Evolutionary conservation across 768 basidiomycete genomes (phyloP), one percentile per base, ranked within the genome.

Genomic region (Cystofilobasidium bisporidii): DNA sequence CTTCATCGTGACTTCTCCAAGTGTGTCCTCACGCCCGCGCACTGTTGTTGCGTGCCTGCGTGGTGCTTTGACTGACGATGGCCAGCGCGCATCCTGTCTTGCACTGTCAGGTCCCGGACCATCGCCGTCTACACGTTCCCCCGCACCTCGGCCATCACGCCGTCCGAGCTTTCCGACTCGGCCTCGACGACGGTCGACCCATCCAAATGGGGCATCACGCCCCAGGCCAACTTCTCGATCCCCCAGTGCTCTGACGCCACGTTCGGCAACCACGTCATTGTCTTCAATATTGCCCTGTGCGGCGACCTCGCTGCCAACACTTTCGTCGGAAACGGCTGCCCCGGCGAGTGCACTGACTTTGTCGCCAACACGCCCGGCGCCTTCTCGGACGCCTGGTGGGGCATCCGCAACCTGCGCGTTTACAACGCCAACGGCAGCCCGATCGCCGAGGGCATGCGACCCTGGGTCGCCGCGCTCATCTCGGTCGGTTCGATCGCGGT

Each of bases 341-440:
- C 75, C 2, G 56, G 70, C 12, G 60, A 69, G 20, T 76, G 73
- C 61, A 33, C 68, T n/a, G 85, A 83, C 69, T 86, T 80, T 71
- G 86, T 87, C 36, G 75, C 83, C 74, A 81, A 83, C 69, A 81
- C 84, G 71, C 86, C 87, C 0, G 67, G 72, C 8, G 81, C 79
- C 17, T 88, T 88, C 76, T 47, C 69, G 15, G 79, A 86, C 22
- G 85, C 87, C 1, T 88, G 85, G 75, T 89, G 86, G 86, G 83
- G 83, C 70, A 80, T 89, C 75, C 82, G 83, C 71, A 80, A 81
- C 22, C 75, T 88, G 40, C 79, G 81, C 38, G 79, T 87, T 20
- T 88, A 86, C 75, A 76, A n/a, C n/a, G 41, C 40, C 1, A 63
- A 47, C 0, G 67, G 67, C 20, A 45, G 15, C 3, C 11, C 53